phyloP scores from a whole-genome alignment of 148 eudicot species.

The Chenopodium formosanum region DNA sequence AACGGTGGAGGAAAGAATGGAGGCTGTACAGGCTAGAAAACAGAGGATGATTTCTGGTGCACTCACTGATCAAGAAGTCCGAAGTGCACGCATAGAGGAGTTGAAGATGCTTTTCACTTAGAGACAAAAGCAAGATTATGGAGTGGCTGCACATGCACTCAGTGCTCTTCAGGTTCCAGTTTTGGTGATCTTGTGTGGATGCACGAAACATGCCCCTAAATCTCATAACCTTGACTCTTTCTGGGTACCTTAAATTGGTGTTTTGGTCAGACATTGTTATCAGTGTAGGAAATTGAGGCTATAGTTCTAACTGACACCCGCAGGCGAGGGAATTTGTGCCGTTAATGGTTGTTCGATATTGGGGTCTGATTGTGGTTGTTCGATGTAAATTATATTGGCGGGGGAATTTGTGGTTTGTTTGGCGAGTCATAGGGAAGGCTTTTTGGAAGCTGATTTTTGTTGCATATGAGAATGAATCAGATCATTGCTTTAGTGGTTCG shows the following conservation, averaged over 20 bases:
- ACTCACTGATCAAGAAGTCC: conserved; percentile 95
- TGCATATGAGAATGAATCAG: neutral
- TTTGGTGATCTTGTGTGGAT: neutral
- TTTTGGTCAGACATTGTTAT: neutral
- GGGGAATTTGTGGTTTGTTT: neutral
- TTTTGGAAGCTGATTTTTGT: neutral
- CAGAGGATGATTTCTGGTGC: conserved; percentile 95
- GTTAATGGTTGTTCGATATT: conserved; percentile 6
- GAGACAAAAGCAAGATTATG: neutral
- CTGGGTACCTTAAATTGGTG: neutral
- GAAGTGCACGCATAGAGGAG: conserved; percentile 86
- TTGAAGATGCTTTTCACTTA: conserved; percentile 93
- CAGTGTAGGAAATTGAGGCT: neutral
- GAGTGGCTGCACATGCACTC: neutral
- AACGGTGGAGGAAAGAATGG: conserved; percentile 96
- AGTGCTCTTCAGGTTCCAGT: neutral
- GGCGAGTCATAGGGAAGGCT: neutral
- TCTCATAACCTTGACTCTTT: neutral
- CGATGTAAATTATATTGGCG: too few relatives aligned
- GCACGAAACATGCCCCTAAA: neutral
- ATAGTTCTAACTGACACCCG: neutral
- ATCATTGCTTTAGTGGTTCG: neutral
- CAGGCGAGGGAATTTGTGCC: conserved; percentile 13
- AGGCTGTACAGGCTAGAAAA: conserved; percentile 93
- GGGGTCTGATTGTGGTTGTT: neutral